Evolutionary conservation across 1,139 yeast species (phyloP).

Genomic region (Magnusiomyces suaveolens): DNA sequence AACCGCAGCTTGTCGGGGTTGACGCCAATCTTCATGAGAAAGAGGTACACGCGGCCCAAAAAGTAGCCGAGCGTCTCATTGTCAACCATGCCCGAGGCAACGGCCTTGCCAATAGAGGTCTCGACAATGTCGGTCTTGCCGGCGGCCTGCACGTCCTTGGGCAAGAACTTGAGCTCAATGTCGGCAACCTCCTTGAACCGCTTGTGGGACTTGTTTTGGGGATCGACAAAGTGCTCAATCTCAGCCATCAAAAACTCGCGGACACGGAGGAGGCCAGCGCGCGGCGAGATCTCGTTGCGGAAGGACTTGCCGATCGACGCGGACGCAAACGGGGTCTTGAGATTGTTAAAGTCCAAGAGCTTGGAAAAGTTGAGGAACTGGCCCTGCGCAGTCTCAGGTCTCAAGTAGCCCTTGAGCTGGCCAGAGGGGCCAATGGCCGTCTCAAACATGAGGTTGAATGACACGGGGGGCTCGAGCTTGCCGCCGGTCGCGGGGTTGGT

Average conservation of each 20-base stretch:
- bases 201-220: constrained; percentile 71
- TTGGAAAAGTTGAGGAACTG: constrained; percentile 93
- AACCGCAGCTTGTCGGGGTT: constrained; percentile 76
- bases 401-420: constrained; percentile 82
- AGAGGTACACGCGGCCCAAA: constrained; percentile 80
- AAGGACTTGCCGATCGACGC: constrained; percentile 98
- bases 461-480: constrained; percentile 77
- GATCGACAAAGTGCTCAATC: constrained; percentile 97
- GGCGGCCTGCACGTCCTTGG: constrained; percentile 75
- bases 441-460: constrained; percentile 97
- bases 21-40: constrained; percentile 83
- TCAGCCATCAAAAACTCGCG: constrained; percentile 99
- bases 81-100: constrained; percentile 75
- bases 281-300: constrained; percentile 97
- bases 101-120: constrained; percentile 83
- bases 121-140: constrained; percentile 65
- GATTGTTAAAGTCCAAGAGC: constrained; percentile 88
- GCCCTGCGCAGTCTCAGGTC: constrained; percentile 99
- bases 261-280: constrained; percentile 94
- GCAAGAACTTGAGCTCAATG: constrained; percentile 64
- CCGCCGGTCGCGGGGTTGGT: constrained; percentile 88
- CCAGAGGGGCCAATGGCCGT: constrained; percentile 99
- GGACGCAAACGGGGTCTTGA: constrained; percentile 96
- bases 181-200: constrained; percentile 70
- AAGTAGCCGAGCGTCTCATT: constrained; percentile 96